These are phyloP conservation scores for Trichoderma reesei DNA, from an alignment of 495 filamentous ascomycete genomes.

Conservation along the genomic window DNA sequence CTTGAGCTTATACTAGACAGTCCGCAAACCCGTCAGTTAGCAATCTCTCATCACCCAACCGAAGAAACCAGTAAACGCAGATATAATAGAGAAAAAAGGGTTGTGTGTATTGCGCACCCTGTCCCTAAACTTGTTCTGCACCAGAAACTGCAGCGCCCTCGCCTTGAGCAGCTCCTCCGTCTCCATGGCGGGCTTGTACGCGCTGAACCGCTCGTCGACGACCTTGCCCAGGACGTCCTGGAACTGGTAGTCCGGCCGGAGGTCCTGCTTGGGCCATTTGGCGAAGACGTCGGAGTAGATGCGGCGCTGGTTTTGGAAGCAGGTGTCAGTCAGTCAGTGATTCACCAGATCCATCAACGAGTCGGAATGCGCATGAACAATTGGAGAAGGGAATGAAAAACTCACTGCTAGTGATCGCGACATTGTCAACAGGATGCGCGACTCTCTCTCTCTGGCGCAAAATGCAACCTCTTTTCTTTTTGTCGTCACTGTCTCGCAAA, in stretches of 20 bases:
- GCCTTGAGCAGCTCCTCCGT: constrained; percentile 42
- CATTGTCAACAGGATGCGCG: background rate
- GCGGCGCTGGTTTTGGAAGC: background rate
- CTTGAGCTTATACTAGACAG: constrained; percentile 52
- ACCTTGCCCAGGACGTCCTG: constrained; percentile 57
- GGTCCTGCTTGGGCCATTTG: constrained; percentile 67
- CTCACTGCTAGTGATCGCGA: constrained; percentile 6
- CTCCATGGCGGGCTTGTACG: constrained; percentile 20
- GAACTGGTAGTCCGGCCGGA: constrained; percentile 71
- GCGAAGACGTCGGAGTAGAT: constrained; percentile 52
- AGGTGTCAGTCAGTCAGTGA: background rate
- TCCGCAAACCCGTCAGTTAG: background rate
- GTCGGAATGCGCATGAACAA: background rate
- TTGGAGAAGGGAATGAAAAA: background rate
- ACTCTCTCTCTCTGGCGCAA: background rate
- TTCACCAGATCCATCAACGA: background rate
- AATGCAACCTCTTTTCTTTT: background rate
- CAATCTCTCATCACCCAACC: background rate
- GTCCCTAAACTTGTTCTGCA: constrained; percentile 62
- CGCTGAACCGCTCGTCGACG: constrained; percentile 47
- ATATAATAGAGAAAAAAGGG: background rate
- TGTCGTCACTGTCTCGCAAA: background rate
- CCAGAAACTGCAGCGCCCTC: constrained; percentile 64
- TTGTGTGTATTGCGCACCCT: constrained; percentile 29
- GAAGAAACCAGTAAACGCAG: too few species aligned